These are phyloP conservation scores for Thermochaetoides dissita DNA, from an alignment of 2,329 filamentous ascomycete species.

Conservation along the genomic window DNA sequence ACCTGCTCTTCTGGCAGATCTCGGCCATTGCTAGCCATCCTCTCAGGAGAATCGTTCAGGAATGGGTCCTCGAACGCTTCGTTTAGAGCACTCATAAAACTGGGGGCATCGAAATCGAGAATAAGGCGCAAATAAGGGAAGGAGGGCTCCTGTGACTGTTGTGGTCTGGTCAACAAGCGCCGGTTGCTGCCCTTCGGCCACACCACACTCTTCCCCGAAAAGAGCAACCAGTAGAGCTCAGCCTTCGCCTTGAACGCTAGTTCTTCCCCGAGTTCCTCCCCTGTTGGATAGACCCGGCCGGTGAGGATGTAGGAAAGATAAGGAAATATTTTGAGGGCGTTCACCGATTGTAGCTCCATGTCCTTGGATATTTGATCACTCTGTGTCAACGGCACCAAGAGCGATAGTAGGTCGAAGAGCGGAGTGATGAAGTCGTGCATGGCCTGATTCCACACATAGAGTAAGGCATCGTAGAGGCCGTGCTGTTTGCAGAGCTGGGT, in stretches of 20 bases:
- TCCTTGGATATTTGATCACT: slow-evolving; percentile 38
- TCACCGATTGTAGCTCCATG: slow-evolving; percentile 48
- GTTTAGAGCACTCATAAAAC: slow-evolving; percentile 87
- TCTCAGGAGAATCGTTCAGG: slow-evolving; percentile 65
- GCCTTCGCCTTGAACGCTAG: slow-evolving; percentile 65
- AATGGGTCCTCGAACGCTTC: slow-evolving; percentile 95
- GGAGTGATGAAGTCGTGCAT: slow-evolving; percentile 83
- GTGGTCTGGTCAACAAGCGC: slow-evolving; percentile 46
- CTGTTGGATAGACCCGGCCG: slow-evolving; percentile 81
- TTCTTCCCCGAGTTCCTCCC: slow-evolving; percentile 57
- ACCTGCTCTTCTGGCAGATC: slow-evolving; percentile 52
- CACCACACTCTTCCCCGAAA: slow-evolving; percentile 63
- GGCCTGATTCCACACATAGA: slow-evolving; percentile 93
- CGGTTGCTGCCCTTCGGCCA: slow-evolving; percentile 57
- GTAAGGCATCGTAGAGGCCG: slow-evolving; percentile 82
- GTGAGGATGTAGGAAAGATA: slow-evolving; percentile 89
- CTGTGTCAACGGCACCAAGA: slow-evolving; percentile 49
- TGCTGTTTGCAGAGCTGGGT: slow-evolving; percentile 84
- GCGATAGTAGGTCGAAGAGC: slow-evolving; percentile 63
- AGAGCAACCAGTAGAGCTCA: slow-evolving; percentile 84
- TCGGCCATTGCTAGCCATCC: slow-evolving; percentile 36
- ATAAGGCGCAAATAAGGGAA: slow-evolving; percentile 79
- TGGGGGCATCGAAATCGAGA: slow-evolving; percentile 76
- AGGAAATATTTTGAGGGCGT: slow-evolving; percentile 82
- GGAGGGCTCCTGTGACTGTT: slow-evolving; percentile 48